A percentile compares a stretch with the other conserved stretches of the same genome.
Conservation (phyloP, 225 moss, liverwort and hornwort species). For the Ulota crispa region DNA sequence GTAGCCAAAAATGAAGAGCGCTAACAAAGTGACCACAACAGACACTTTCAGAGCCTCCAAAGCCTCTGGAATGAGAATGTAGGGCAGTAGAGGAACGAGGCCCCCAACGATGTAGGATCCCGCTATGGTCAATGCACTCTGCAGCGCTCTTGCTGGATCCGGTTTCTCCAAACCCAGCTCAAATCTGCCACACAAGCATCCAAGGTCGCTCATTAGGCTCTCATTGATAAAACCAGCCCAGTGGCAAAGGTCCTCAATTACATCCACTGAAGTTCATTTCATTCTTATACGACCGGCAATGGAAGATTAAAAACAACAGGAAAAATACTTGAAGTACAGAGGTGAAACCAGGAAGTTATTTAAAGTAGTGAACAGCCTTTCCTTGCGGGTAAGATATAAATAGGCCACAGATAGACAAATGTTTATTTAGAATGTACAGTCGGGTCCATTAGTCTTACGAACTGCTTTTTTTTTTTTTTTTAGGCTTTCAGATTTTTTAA, state of each 20-base stretch:
- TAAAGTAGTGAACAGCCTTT: not conserved
- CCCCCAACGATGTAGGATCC: constrained; percentile 93
- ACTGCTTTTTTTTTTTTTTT: too few species aligned
- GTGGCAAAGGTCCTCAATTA: not conserved
- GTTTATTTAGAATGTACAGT: too few species aligned
- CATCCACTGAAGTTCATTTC: not conserved
- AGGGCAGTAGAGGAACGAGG: constrained; percentile 76
- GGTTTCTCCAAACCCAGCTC: constrained; percentile 97
- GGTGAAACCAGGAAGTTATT: not conserved
- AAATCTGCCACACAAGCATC: constrained; percentile 59
- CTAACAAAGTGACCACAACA: constrained; percentile 61
- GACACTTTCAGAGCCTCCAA: constrained; percentile 73
- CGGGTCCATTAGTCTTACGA: too few species aligned
- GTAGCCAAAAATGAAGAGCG: constrained; percentile 86
- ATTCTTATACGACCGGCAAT: not conserved
- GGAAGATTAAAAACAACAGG: not conserved
- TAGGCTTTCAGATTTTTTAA: too few species aligned
- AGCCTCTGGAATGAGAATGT: constrained; percentile 68
- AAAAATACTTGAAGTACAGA: not conserved
- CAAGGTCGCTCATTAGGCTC: not conserved
- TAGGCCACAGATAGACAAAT: not conserved
- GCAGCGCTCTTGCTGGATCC: constrained; percentile 87
- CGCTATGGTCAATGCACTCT: constrained; percentile 92
- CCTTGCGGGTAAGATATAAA: not conserved
- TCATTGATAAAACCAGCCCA: not conserved